Percentiles rank a stretch among this genome's conserved stretches.
phyloP scores from a whole-genome alignment of 78 protist species.

The Polysphondylium violaceum region DNA sequence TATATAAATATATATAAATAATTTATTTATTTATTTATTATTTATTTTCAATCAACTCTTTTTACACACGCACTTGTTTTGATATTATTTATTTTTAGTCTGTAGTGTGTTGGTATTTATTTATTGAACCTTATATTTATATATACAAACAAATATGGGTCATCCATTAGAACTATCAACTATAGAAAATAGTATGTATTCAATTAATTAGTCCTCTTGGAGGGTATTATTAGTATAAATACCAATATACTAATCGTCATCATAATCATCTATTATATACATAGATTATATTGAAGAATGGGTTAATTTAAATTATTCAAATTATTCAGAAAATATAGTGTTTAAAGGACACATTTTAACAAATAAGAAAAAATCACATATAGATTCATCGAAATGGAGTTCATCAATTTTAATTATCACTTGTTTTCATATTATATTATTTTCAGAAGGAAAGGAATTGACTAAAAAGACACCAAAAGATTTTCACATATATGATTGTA shows the following conservation, averaged over 20 bases:
- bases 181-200: conserved; percentile 40
- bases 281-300: conserved; percentile 66
- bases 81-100: too few species aligned
- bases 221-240: not conserved
- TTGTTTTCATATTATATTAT: conserved; percentile 24
- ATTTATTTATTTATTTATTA: too few species aligned
- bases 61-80: too few species aligned
- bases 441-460: conserved; percentile 57
- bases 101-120: too few species aligned
- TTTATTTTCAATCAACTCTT: too few species aligned
- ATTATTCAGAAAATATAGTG: conserved; percentile 6
- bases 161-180: conserved; percentile 56
- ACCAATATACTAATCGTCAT: not conserved
- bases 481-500: conserved; percentile 60
- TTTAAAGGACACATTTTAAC: conserved; percentile 40
- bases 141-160: conserved; percentile 39
- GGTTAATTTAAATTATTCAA: conserved; percentile 22
- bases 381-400: conserved; percentile 40
- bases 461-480: conserved; percentile 70
- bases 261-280: not conserved
- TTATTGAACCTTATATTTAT: not conserved
- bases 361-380: not conserved
- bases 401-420: conserved; percentile 63
- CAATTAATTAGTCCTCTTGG: not conserved
- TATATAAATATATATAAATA: too few species aligned